phyloP scores from a whole-genome alignment of 768 basidiomycete genomes.

The Xerocomus potaroensis region DNA sequence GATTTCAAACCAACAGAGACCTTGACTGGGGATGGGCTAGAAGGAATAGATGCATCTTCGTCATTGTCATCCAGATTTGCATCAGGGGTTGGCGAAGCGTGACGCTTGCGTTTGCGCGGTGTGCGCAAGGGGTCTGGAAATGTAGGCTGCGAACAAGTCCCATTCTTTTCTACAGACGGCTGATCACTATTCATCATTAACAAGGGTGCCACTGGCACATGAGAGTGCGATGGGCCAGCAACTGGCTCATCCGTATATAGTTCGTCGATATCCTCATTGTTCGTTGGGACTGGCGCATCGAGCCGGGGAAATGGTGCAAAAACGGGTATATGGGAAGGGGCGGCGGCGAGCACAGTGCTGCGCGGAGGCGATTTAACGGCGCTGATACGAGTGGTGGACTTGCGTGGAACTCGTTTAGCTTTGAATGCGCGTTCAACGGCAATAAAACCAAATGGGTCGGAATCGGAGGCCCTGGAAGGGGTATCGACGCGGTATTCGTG shows the following conservation, averaged over 20 bases:
- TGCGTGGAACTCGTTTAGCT: constrained; percentile 31
- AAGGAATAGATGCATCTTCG: constrained; percentile 11
- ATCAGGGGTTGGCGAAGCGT: constrained; percentile 3
- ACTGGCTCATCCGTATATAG: constrained; percentile 33
- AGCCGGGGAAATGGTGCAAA: constrained; percentile 33
- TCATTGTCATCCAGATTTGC: constrained; percentile 8
- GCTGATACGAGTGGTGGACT: constrained; percentile 8
- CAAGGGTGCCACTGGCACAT: constrained; percentile 20
- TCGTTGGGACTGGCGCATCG: constrained; percentile 31
- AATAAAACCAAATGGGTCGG: constrained; percentile 57
- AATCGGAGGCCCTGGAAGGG: constrained; percentile 28
- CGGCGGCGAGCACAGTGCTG: constrained; percentile 14
- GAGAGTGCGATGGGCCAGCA: constrained; percentile 23
- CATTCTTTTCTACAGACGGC: constrained; percentile 1
- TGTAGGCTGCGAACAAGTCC: constrained; percentile 9
- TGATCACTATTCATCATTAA: constrained; percentile 20
- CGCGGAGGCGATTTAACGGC: constrained; percentile 18
- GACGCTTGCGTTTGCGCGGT: constrained; percentile 27
- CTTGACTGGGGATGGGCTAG: constrained; percentile 32
- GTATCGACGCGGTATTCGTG: constrained; percentile 20
- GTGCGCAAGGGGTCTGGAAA: constrained; percentile 28
- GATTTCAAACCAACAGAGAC: constrained; percentile 10
- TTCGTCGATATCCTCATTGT: constrained; percentile 31
- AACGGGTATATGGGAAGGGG: constrained; percentile 10
- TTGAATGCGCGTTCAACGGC: constrained; percentile 51